Base-by-base conservation (phyloP, 495 filamentous ascomycete species). In the Aspergillus heteromorphus region DNA sequence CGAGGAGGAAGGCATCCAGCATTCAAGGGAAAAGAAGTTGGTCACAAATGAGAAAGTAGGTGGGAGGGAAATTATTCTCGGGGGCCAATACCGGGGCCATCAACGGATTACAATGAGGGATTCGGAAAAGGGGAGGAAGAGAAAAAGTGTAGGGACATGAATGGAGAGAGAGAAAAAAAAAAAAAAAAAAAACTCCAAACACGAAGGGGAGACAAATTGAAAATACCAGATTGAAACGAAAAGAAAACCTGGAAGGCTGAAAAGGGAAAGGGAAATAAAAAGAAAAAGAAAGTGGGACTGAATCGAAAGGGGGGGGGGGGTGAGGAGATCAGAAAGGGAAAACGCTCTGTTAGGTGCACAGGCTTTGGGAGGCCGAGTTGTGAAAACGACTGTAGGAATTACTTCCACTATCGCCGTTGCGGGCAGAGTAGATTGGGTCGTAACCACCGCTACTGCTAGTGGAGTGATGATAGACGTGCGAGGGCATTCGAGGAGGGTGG, bases 351-450 rank as follows among this genome's bases (percentile, higher is more conserved):
- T 63, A 74, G 41, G 69, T 67, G 61, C 71, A 73, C 31, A 74
- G 59, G 45, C 69, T 66, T 53, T 71, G 71, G 13, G 66, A n/a
- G n/a, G n/a, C n/a, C n/a, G n/a, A 60, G 23, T 58, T 66, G 31
- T 63, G 64, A 48, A 72, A 69, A 45, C 71, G 70, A 48, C 48
- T 49, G 49, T 72, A 74, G 13, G 58, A 40, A 23, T 40, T 51
- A 20, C n/a, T n/a, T n/a, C 45, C 43, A 25, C 49, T 27, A 31
- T 59, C 55, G 36, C 45, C 47, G 38, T 51, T 19, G 17, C 60
- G 57, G 18, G 59, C 61, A 11, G 71, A 67, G 47, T 69, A 73
- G 31, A 72, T 54, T 0, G 73, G 63, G 23, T 75, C 71, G 53
- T 67, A 75, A 16, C 67, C 66, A 21, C 60, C 57, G 21, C 62